These are phyloP conservation scores for Penicillium crystallinum DNA, from an alignment of 495 filamentous ascomycete species.

Conservation along the genomic window DNA sequence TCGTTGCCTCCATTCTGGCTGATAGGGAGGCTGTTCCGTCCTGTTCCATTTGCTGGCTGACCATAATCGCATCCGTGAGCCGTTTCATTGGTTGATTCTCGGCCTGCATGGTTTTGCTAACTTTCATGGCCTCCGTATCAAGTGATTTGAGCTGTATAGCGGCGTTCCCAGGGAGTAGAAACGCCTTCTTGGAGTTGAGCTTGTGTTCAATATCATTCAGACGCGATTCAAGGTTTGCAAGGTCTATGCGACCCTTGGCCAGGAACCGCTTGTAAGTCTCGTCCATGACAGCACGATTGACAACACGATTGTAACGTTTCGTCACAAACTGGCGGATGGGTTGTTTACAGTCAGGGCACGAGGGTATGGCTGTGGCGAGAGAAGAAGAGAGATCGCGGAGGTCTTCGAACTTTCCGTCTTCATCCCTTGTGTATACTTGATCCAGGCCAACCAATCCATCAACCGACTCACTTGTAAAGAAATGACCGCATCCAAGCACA, in stretches of 20 bases:
- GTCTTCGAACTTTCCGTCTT: constrained; percentile 9
- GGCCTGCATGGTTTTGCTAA: constrained; percentile 2
- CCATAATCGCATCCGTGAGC: constrained; percentile 9
- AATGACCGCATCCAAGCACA: constrained; percentile 7
- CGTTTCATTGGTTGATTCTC: constrained; percentile 11
- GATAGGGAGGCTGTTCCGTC: too few relatives aligned
- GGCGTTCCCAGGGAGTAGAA: too few relatives aligned
- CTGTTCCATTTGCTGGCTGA: constrained; percentile 1
- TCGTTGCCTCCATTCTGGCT: too few relatives aligned
- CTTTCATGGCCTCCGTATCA: neutral
- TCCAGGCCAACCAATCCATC: constrained; percentile 12
- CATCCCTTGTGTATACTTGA: constrained; percentile 10
- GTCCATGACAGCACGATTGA: constrained; percentile 15
- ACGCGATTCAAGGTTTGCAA: constrained; percentile 6
- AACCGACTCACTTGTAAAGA: constrained; percentile 11
- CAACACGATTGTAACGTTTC: constrained; percentile 13
- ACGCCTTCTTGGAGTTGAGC: too few relatives aligned
- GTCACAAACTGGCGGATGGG: constrained; percentile 16
- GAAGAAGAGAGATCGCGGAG: constrained; percentile 12
- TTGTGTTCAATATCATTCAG: constrained; percentile 1
- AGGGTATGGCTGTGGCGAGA: constrained; percentile 9
- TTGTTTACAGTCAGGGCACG: constrained; percentile 9
- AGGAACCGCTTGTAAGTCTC: constrained; percentile 9
- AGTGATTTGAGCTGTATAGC: too few relatives aligned
- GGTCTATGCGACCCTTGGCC: constrained; percentile 6